Percentiles rank a stretch among this genome's conserved stretches.
These are phyloP conservation scores for Zea mays DNA, from an alignment of 176 grass and related monocot species.

Conservation along the genomic window Zm-B73-REFERENCE-NAM-5.0 NC_050097.1:12772501-12773000, in stretches of 20 bases:
- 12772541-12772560: neutral
- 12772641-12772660: neutral
- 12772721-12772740: neutral
- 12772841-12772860: neutral
- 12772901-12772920: neutral
- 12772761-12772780: neutral
- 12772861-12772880: neutral
- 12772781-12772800: neutral
- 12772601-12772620: neutral
- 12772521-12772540: neutral
- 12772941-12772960: neutral
- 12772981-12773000: neutral
- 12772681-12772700: neutral
- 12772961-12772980: neutral
- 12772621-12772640: neutral
- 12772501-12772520: slow-evolving; percentile 12
- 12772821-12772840: neutral
- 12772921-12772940: neutral
- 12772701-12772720: neutral
- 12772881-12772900: neutral
- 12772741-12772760: neutral
- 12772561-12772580: neutral
- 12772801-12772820: neutral
- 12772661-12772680: neutral
- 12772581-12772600: slow-evolving; percentile 1